These are phyloP conservation scores for Botryotinia calthae DNA, from an alignment of 2,329 filamentous ascomycete species.

Conservation along the genomic window DNA sequence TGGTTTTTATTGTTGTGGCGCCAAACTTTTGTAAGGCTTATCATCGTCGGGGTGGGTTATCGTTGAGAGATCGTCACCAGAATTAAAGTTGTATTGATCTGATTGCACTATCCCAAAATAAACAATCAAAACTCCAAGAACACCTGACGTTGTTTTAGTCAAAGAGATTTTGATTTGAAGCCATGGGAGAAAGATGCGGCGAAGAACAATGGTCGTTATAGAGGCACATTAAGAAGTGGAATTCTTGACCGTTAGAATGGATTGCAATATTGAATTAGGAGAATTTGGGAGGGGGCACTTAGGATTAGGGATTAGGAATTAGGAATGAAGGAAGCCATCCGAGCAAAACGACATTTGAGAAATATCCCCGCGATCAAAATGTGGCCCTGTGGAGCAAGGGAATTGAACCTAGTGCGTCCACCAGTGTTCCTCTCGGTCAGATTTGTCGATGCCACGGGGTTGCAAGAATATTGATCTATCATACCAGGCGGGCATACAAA, in stretches of 20 bases:
- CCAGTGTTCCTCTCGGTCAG: neutral
- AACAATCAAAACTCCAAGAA: slow-evolving; percentile 4
- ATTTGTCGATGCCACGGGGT: neutral
- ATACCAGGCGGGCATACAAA: neutral
- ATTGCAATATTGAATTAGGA: neutral
- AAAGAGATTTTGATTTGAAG: neutral
- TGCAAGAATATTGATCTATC: slow-evolving; percentile 11
- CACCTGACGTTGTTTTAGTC: slow-evolving; percentile 13
- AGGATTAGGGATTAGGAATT: neutral
- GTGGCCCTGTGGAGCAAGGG: neutral
- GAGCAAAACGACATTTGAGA: slow-evolving; percentile 9
- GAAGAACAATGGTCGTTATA: neutral
- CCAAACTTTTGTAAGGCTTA: slow-evolving; percentile 27
- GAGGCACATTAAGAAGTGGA: neutral
- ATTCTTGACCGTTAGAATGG: slow-evolving; percentile 9
- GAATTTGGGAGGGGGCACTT: neutral
- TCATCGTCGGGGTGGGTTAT: slow-evolving; percentile 29
- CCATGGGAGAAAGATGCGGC: neutral
- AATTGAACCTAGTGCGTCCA: neutral
- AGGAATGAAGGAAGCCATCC: neutral
- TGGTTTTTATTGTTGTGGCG: slow-evolving; percentile 20
- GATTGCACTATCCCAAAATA: neutral
- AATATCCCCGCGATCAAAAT: slow-evolving; percentile 13
- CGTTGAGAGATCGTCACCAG: slow-evolving; percentile 12
- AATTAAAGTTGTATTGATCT: slow-evolving; percentile 7